Evolutionary conservation across 768 basidiomycete genomes (phyloP).

Genomic region (Pisolithus tinctorius): DNA sequence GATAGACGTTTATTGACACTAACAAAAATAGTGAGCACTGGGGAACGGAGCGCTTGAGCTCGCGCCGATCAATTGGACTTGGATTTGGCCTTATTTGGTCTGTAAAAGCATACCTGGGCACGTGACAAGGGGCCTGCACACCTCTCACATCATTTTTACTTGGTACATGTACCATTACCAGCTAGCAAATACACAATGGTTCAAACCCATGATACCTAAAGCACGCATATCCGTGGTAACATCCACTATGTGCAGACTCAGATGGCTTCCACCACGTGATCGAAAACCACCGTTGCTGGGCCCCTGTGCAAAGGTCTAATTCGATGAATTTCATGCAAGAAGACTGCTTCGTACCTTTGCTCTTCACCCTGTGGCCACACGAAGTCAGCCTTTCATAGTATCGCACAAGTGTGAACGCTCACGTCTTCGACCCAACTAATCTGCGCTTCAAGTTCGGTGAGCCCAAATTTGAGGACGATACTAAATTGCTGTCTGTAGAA

Average conservation of each 20-base stretch:
- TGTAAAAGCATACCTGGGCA: too few species aligned
- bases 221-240: neutral
- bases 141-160: too few species aligned
- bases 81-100: too few species aligned
- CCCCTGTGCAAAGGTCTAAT: slow-evolving; percentile 16
- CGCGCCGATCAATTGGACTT: too few species aligned
- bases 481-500: slow-evolving; percentile 30
- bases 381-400: neutral
- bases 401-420: slow-evolving; percentile 10
- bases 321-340: neutral
- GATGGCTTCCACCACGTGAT: slow-evolving; percentile 25
- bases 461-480: slow-evolving; percentile 37
- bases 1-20: too few species aligned
- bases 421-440: slow-evolving; percentile 39
- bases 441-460: slow-evolving; percentile 42
- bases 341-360: slow-evolving; percentile 10
- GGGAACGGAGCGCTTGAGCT: too few species aligned
- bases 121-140: too few species aligned
- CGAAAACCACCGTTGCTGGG: slow-evolving; percentile 27
- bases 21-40: too few species aligned
- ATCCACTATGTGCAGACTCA: neutral
- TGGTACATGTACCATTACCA: too few species aligned
- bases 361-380: slow-evolving; percentile 10
- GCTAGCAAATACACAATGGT: too few species aligned
- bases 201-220: neutral